phyloP scores from a whole-genome alignment of 176 grass and related monocot genomes.

The Carex littledalei region DNA sequence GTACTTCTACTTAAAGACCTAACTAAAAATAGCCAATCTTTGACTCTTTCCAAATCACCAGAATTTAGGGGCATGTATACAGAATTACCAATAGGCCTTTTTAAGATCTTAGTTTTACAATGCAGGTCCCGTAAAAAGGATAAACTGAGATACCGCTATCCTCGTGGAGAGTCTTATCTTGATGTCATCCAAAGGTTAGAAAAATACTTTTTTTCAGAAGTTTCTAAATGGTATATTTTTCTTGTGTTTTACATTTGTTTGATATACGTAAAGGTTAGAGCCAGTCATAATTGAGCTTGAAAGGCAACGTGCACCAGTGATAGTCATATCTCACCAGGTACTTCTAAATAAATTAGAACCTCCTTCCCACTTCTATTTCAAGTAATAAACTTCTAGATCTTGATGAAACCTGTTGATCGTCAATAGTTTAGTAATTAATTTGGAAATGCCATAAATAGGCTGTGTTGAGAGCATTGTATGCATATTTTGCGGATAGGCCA shows the following conservation, averaged over 20 bases:
- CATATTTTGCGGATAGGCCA: constrained; percentile 92
- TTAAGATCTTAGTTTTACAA: constrained; percentile 22
- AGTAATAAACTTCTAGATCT: not conserved
- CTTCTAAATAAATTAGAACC: not conserved
- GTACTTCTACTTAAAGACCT: constrained; percentile 8
- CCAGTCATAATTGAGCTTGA: constrained; percentile 98
- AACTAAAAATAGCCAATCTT: not conserved
- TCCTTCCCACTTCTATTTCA: not conserved
- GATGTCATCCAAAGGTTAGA: constrained; percentile 95
- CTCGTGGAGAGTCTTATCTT: constrained; percentile 93
- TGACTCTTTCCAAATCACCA: not conserved
- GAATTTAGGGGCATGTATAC: not conserved
- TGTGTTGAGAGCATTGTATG: constrained; percentile 74
- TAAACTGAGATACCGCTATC: constrained; percentile 96
- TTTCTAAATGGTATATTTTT: not conserved
- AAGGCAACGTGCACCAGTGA: constrained; percentile 91
- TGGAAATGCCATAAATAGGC: constrained; percentile 41
- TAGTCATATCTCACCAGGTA: constrained; percentile 99
- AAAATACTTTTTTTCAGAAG: constrained; percentile 8
- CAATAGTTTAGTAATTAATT: not conserved
- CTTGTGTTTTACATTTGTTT: not conserved
- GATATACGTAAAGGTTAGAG: constrained; percentile 46
- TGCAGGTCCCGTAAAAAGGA: constrained; percentile 88
- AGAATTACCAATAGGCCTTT: not conserved
- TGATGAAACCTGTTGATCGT: not conserved